Base-by-base conservation (phyloP, 2,329 filamentous ascomycete genomes). In the Mollisia scopiformis region DNA sequence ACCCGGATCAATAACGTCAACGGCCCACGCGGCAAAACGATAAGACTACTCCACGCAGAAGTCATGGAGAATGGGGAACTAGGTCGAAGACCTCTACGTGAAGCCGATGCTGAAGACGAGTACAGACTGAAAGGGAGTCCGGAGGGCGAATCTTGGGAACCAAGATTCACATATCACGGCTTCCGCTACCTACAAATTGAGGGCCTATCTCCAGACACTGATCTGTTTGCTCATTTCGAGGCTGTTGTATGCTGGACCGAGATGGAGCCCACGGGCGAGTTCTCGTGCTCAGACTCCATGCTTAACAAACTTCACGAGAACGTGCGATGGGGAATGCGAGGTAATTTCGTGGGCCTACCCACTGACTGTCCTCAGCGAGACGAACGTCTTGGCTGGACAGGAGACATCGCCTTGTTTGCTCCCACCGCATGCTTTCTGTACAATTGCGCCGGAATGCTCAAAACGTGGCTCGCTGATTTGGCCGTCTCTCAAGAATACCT, bases 301-400 rank as follows among this genome's bases (percentile, higher is more conserved):
- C 61, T 82, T 23, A 82, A 81, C 58, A 66, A 75, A 27, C 72
- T 83, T 2, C 78, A 82, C 56, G 50, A 77, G 14, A 82, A 82
- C 56, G 74, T 77, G 6, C 62, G 73, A 23, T 81, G 79, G 79
- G 73, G 74, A n/a, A 80, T 80, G 76, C 71, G 74, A 31, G 77
- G 78, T 2, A 82, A 81, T 57, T 81, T 81, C 57, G 57, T 80
- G 1, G 71, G 71, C 11, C 70, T 80, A 10, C 78, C 78, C 2
- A 81, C 78, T 0, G 79, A 82, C 64, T 81, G 79, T 65, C 79
- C 79, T 0, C 78, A 81, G 58, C 71, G 79, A 14, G 79, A 82
- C 57, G 79, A 82, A 63, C 71, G 79, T 1, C 60, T 81, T 1
- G 79, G 80, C 0, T 82, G 79, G 80, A 80, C 77, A 2, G 79